Evolutionary conservation across 208 protist species (phyloP), one percentile per base, ranked within the genome.

Genomic region (Trypanosoma melophagium): DNA sequence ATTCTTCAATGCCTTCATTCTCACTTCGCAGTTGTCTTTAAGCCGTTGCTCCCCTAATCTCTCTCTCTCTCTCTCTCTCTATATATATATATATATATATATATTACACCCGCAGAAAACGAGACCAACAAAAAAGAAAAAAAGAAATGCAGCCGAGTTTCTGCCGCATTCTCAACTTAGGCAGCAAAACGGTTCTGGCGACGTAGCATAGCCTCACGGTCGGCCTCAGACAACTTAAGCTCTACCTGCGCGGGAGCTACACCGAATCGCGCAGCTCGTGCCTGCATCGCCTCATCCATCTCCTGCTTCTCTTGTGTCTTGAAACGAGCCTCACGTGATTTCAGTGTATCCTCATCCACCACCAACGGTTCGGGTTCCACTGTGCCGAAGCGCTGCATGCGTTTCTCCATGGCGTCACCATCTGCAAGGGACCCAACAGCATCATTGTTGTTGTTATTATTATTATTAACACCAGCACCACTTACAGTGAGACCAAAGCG

Each of bases 321-420:
- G 66, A 94, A 94, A 56, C 86, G 85, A 24, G 73, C 77, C 68
- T 73, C 79, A 49, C 88, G 88, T 25, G 73, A 71, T 41, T 77
- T 62, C 59, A 94, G 76, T 60, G 78, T 86, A 54, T 79, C 85
- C 49, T 77, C 80, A 50, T 90, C 83, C 49, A 91, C 78, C 17
- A 73, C 60, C 19, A 86, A 66, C 59, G 47, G 38, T 59, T 49
- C 47, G 50, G 69, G 71, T 19, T 66, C 51, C 55, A 74, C 54
- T 60, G 28, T 14, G 57, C 75, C 7, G 63, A 53, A 31, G 69
- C 71, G 42, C 58, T 61, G 38, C 71, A 61, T 17, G 52, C 59
- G 49, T 49, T 57, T 66, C 19, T 69, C 70, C 49, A 73, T 50
- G 13, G 28, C 17, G 3, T 40, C 21, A 17, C 25, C 25, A 44